Conservation (phyloP, 805 yeast genomes). For the Candida parachauliodes region DNA sequence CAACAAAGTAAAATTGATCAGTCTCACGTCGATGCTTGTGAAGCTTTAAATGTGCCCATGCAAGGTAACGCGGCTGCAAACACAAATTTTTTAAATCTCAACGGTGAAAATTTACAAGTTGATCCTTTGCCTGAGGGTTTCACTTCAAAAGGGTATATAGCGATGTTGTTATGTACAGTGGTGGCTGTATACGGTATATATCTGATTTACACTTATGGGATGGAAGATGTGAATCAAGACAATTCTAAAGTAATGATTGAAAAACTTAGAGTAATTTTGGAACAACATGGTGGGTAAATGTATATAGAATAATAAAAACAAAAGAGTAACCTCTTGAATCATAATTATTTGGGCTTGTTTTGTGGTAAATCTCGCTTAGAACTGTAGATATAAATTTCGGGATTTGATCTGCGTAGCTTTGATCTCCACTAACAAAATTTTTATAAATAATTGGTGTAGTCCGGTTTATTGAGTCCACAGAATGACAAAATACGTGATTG, state of each 20-base stretch:
- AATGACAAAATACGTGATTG: constrained; percentile 21
- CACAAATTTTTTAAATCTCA: constrained; percentile 50
- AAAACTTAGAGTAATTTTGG: constrained; percentile 29
- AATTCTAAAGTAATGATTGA: constrained; percentile 42
- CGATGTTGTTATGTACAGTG: constrained; percentile 50
- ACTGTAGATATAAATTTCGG: too few species aligned
- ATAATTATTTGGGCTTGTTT: not conserved
- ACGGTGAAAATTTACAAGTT: constrained; percentile 60
- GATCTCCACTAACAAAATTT: too few species aligned
- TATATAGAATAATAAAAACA: too few species aligned
- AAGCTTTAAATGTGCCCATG: constrained; percentile 40
- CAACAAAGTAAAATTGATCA: constrained; percentile 15
- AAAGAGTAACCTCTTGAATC: too few species aligned
- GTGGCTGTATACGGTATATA: constrained; percentile 59
- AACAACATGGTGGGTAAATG: constrained; percentile 15
- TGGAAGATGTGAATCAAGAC: constrained; percentile 55
- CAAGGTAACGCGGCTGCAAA: constrained; percentile 70
- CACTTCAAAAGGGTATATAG: constrained; percentile 66
- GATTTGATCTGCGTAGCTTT: too few species aligned
- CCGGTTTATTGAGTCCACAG: too few species aligned
- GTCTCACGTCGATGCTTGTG: constrained; percentile 51
- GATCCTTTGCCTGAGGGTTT: constrained; percentile 67
- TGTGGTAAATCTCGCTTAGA: constrained; percentile 3
- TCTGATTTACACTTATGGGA: constrained; percentile 60
- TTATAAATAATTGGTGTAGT: too few species aligned